Conservation (phyloP, 768 basidiomycete genomes). For the Lactarius tabidus region DNA sequence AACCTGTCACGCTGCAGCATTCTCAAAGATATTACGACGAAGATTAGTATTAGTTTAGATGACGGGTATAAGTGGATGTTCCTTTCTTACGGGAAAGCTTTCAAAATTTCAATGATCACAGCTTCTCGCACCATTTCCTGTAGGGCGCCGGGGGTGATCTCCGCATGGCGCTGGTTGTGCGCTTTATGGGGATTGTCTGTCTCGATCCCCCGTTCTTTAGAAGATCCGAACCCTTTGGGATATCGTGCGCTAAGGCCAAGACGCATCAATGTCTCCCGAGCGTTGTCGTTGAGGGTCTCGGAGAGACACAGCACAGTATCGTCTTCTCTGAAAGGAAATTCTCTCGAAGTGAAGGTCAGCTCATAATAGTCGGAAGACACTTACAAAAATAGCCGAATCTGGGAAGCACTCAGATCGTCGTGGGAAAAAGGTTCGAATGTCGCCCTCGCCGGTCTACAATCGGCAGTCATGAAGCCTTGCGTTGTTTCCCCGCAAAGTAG, state of each 20-base stretch:
- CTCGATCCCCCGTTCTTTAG: too few relatives aligned
- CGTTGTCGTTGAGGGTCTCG: too few relatives aligned
- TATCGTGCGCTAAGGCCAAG: background rate
- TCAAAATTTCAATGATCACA: background rate
- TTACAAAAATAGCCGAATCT: background rate
- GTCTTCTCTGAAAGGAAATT: background rate
- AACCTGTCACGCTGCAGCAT: background rate
- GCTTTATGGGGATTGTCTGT: background rate
- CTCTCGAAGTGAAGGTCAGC: background rate
- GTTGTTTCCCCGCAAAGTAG: background rate
- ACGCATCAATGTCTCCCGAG: background rate
- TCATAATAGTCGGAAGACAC: background rate
- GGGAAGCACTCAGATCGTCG: background rate
- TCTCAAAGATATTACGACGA: background rate
- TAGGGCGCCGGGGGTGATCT: background rate
- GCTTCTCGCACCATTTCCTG: background rate
- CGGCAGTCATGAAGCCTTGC: too few relatives aligned
- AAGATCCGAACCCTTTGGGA: background rate
- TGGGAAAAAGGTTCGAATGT: background rate
- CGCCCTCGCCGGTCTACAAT: background rate
- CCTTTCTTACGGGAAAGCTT: background rate
- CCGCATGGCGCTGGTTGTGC: background rate
- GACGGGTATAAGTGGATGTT: background rate
- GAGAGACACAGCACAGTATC: background rate
- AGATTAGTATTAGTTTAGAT: too few relatives aligned